phyloP scores from a whole-genome alignment of 2,329 filamentous ascomycete genomes.

The Drechslerella coelobrocha region DNA sequence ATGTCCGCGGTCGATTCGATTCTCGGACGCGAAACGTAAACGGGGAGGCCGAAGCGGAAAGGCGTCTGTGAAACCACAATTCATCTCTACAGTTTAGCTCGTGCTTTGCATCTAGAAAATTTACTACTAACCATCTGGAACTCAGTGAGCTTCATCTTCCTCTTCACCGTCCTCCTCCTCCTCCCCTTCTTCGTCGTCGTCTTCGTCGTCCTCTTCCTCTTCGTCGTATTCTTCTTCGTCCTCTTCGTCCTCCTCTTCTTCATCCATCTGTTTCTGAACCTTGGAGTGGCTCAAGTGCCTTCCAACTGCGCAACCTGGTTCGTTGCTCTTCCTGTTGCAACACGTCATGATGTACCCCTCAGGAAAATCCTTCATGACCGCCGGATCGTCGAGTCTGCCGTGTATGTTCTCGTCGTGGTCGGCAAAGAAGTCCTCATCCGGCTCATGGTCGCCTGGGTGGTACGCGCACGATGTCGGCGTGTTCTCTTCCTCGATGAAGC shows the following conservation, averaged over 20 bases:
- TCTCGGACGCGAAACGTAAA: no score
- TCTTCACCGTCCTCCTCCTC: constrained; percentile 11
- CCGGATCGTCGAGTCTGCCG: constrained; percentile 26
- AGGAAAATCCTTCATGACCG: constrained; percentile 26
- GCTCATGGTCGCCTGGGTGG: constrained; percentile 40
- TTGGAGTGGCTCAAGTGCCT: constrained; percentile 20
- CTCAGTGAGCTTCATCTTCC: constrained; percentile 2
- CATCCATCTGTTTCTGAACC: constrained; percentile 7
- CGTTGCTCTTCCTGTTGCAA: constrained; percentile 18
- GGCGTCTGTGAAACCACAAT: no score
- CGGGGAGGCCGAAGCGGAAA: no score
- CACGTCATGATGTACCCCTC: constrained; percentile 40
- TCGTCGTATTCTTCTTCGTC: background rate
- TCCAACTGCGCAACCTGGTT: constrained; percentile 22
- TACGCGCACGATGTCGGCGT: constrained; percentile 30
- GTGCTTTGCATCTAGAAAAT: background rate
- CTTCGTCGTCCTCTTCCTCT: background rate
- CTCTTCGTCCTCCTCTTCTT: background rate
- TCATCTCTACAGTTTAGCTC: constrained; percentile 16
- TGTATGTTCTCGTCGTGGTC: constrained; percentile 26
- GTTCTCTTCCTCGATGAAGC: constrained; percentile 42
- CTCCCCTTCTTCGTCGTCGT: constrained; percentile 9
- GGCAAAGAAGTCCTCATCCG: constrained; percentile 32
- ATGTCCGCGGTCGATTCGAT: no score
- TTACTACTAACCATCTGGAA: background rate